Evolutionary conservation across 2,329 filamentous ascomycete species (phyloP).

Genomic region (Herpotrichia juniperi): DNA sequence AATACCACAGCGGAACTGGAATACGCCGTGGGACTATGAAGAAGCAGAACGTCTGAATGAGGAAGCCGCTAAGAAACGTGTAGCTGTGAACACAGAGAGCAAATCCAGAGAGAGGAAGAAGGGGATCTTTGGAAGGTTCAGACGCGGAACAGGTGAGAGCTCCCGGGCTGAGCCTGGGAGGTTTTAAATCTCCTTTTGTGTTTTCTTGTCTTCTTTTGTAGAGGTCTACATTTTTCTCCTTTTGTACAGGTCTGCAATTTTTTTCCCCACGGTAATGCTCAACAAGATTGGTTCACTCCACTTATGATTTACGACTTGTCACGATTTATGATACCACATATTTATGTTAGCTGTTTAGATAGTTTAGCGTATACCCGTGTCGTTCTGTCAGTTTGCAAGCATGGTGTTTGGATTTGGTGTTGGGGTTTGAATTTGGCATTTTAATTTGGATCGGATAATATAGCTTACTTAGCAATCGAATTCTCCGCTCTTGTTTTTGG

Average conservation of each 20-base stretch:
- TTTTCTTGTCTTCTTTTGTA: not conserved
- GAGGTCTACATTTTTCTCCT: too few relatives aligned
- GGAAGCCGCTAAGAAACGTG: conserved; percentile 38
- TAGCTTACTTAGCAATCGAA: too few relatives aligned
- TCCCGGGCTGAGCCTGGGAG: not conserved
- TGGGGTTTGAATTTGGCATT: too few relatives aligned
- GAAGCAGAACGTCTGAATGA: conserved; percentile 49
- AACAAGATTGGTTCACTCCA: not conserved
- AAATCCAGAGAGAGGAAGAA: conserved; percentile 15
- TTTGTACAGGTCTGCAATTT: too few relatives aligned
- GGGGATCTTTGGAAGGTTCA: conserved; percentile 19
- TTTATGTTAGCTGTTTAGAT: not conserved
- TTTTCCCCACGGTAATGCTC: too few relatives aligned
- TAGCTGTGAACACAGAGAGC: not conserved
- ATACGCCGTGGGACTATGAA: conserved; percentile 49
- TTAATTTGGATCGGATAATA: too few relatives aligned
- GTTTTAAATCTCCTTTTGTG: not conserved
- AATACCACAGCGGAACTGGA: conserved; percentile 54
- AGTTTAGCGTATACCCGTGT: conserved; percentile 2
- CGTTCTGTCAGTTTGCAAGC: not conserved
- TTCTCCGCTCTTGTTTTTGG: too few relatives aligned
- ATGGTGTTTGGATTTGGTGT: not conserved
- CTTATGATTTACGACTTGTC: conserved; percentile 3
- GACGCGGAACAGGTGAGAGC: conserved; percentile 6
- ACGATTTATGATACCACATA: conserved; percentile 3